These are phyloP conservation scores for Lanzia echinophila DNA, from an alignment of 2,329 filamentous ascomycete species.

Conservation along the genomic window DNA sequence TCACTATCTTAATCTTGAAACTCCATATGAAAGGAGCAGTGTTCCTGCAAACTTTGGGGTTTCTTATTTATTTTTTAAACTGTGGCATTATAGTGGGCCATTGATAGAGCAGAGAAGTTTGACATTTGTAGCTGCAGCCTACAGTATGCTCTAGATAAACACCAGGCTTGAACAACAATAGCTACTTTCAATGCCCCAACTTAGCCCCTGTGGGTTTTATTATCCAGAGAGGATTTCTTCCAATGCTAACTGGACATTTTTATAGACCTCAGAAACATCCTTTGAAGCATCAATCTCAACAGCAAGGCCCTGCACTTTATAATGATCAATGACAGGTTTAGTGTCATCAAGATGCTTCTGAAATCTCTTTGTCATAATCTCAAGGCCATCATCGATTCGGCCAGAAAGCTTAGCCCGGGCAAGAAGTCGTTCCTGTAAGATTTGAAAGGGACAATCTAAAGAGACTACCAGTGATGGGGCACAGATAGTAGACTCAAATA, in stretches of 20 bases:
- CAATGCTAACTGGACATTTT: not conserved
- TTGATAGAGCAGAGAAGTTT: too few relatives aligned
- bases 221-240: not conserved
- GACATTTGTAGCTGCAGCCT: too few relatives aligned
- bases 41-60: too few relatives aligned
- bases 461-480: not conserved
- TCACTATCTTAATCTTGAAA: too few relatives aligned
- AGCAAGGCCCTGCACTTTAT: not conserved
- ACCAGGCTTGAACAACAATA: too few relatives aligned
- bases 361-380: not conserved
- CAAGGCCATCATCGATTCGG: not conserved
- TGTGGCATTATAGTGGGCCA: too few relatives aligned
- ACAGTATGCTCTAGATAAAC: too few relatives aligned
- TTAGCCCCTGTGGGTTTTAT: too few relatives aligned
- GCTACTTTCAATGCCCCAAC: too few relatives aligned
- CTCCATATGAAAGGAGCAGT: too few relatives aligned
- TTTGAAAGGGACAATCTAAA: not conserved
- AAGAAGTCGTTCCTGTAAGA: not conserved
- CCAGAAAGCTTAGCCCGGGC: not conserved
- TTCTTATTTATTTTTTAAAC: too few relatives aligned
- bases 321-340: slow-evolving; percentile 1
- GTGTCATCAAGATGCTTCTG: not conserved
- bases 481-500: not conserved
- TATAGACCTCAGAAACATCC: not conserved
- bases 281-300: not conserved